Evolutionary conservation across 495 filamentous ascomycete genomes (phyloP).

Genomic region (Tuber umbilicatum): DNA sequence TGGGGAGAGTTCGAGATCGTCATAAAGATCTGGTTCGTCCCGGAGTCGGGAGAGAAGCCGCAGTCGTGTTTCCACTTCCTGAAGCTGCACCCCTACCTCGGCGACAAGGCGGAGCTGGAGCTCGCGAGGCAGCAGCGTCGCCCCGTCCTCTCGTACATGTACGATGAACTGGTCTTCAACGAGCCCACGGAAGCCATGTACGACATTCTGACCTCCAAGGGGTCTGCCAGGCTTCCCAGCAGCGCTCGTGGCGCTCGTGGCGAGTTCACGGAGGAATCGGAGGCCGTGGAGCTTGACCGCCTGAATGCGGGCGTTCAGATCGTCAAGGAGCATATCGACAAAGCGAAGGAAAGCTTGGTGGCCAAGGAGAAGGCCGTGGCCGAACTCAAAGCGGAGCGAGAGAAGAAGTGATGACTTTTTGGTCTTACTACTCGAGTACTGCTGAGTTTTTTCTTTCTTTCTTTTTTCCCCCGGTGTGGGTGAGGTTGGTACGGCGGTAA

Average conservation of each 20-base stretch:
- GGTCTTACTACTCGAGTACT: not conserved
- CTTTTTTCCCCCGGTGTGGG: not conserved
- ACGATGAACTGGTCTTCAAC: slow-evolving; percentile 92
- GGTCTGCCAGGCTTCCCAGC: slow-evolving; percentile 47
- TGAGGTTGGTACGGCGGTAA: not conserved
- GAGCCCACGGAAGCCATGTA: slow-evolving; percentile 89
- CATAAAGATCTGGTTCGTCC: slow-evolving; percentile 83
- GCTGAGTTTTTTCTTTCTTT: not conserved
- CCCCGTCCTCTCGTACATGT: slow-evolving; percentile 64
- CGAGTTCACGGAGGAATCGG: slow-evolving; percentile 58
- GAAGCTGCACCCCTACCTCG: slow-evolving; percentile 83
- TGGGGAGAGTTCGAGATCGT: slow-evolving; percentile 98
- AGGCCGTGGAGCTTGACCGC: slow-evolving; percentile 60
- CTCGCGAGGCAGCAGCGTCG: slow-evolving; percentile 54
- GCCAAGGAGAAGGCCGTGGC: slow-evolving; percentile 60
- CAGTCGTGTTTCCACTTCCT: slow-evolving; percentile 85
- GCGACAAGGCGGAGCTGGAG: slow-evolving; percentile 63
- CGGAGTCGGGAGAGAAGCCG: slow-evolving; percentile 79
- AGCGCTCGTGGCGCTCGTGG: slow-evolving; percentile 45
- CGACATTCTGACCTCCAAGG: slow-evolving; percentile 63
- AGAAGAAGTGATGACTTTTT: slow-evolving; percentile 32
- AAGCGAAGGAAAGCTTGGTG: slow-evolving; percentile 58
- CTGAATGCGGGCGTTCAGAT: slow-evolving; percentile 57
- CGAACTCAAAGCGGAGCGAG: slow-evolving; percentile 51
- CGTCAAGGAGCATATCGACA: slow-evolving; percentile 62